Conservation (phyloP, 129 eudicot genomes). For the Erigeron canadensis region DNA sequence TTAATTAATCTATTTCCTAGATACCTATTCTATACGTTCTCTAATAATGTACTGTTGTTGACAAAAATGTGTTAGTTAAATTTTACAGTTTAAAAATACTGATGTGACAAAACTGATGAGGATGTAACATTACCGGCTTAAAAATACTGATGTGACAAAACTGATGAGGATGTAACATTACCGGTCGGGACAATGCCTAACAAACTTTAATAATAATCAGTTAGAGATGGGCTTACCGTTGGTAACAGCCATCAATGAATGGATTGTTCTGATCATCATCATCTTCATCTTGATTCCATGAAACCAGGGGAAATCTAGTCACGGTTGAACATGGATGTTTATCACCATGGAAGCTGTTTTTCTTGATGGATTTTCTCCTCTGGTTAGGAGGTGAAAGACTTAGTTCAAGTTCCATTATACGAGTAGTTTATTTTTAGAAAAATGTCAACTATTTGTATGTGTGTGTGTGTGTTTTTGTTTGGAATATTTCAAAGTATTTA, state of each 20-base stretch:
- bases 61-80: too few species aligned
- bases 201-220: too few species aligned
- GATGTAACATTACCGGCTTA: too few species aligned
- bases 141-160: too few species aligned
- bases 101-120: too few species aligned
- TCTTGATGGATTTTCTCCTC: conserved; percentile 22
- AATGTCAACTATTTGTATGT: neutral
- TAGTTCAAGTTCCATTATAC: conserved; percentile 36
- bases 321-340: neutral
- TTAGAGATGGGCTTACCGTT: conserved; percentile 25
- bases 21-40: too few species aligned
- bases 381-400: conserved; percentile 39
- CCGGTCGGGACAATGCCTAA: too few species aligned
- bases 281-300: conserved; percentile 28
- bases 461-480: conserved; percentile 18
- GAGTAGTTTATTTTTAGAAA: neutral
- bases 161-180: too few species aligned
- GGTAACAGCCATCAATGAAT: conserved; percentile 12
- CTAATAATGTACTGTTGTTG: too few species aligned
- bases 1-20: too few species aligned
- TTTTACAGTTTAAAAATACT: too few species aligned
- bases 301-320: conserved; percentile 19
- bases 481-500: conserved; percentile 26
- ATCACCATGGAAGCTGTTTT: conserved; percentile 3
- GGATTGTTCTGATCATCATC: neutral